phyloP scores from a whole-genome alignment of 106 monocot genomes.

The Platanthera zijinensis region DNA sequence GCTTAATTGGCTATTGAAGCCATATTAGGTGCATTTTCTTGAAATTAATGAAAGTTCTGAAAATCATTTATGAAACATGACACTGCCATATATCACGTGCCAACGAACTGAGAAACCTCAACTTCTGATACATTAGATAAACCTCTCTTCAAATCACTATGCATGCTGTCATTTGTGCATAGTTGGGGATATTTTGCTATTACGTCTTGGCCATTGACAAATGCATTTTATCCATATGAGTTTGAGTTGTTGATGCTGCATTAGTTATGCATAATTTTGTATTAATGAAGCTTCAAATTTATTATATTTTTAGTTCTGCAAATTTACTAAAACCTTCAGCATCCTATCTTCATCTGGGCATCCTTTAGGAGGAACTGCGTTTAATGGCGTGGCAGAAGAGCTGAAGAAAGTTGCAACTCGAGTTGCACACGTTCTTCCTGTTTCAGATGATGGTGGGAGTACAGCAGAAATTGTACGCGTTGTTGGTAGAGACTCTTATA shows the following conservation, averaged over 20 bases:
- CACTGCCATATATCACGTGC: background rate
- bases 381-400: slow-evolving; percentile 92
- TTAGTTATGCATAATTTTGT: background rate
- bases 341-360: background rate
- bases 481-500: slow-evolving; percentile 52
- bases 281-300: background rate
- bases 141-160: background rate
- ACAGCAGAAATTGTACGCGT: slow-evolving; percentile 97
- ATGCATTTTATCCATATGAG: background rate
- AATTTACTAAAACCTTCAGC: background rate
- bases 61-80: background rate
- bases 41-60: background rate
- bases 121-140: background rate
- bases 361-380: slow-evolving; percentile 82
- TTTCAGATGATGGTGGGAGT: slow-evolving; percentile 97
- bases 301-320: background rate
- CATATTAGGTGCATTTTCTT: background rate
- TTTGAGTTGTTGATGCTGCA: background rate
- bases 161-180: background rate
- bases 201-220: background rate
- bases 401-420: slow-evolving; percentile 79
- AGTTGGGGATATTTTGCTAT: background rate
- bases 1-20: background rate
- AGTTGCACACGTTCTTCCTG: slow-evolving; percentile 93
- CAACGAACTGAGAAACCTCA: background rate